A percentile compares a stretch with the other conserved stretches of the same genome.
phyloP scores from a whole-genome alignment of 2,329 filamentous ascomycete species.

The Aspergillus niger region DNA sequence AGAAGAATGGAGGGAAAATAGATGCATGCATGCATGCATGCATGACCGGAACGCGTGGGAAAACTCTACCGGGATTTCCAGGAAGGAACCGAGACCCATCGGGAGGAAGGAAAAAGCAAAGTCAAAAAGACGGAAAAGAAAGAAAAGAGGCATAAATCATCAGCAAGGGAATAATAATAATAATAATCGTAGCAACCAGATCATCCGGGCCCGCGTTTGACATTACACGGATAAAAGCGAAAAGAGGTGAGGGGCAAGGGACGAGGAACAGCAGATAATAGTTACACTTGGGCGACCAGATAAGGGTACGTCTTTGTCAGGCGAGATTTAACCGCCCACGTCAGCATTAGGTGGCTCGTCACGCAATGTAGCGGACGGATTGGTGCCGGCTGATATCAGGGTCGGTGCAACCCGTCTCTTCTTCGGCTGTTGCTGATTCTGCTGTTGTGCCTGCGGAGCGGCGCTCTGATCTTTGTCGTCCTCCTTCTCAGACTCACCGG shows the following conservation, averaged over 20 bases:
- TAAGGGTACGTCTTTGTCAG: not conserved
- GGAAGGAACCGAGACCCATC: not conserved
- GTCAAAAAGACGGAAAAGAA: not conserved
- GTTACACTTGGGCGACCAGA: slow-evolving; percentile 4
- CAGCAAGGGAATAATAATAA: slow-evolving; percentile 3
- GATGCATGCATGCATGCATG: not conserved
- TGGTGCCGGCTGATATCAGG: slow-evolving; percentile 47
- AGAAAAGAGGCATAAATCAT: slow-evolving; percentile 17
- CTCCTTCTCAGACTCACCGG: slow-evolving; percentile 50
- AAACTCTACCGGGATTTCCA: slow-evolving; percentile 2
- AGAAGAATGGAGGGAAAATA: not conserved
- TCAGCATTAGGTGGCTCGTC: slow-evolving; percentile 18
- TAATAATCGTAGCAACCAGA: not conserved
- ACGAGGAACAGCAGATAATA: not conserved
- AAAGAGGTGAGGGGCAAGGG: not conserved
- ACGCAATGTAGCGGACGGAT: slow-evolving; percentile 15
- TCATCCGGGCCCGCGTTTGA: not conserved
- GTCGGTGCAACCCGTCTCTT: slow-evolving; percentile 72
- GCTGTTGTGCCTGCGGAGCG: slow-evolving; percentile 43
- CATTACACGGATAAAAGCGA: slow-evolving; percentile 12
- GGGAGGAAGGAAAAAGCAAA: not conserved
- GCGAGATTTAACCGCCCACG: slow-evolving; percentile 17
- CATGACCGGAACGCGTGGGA: not conserved
- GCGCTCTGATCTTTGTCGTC: slow-evolving; percentile 41
- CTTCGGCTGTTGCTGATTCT: slow-evolving; percentile 54